Conservation (phyloP, 176 grass and related monocot species). For the Ampelocalamus luodianensis region DNA sequence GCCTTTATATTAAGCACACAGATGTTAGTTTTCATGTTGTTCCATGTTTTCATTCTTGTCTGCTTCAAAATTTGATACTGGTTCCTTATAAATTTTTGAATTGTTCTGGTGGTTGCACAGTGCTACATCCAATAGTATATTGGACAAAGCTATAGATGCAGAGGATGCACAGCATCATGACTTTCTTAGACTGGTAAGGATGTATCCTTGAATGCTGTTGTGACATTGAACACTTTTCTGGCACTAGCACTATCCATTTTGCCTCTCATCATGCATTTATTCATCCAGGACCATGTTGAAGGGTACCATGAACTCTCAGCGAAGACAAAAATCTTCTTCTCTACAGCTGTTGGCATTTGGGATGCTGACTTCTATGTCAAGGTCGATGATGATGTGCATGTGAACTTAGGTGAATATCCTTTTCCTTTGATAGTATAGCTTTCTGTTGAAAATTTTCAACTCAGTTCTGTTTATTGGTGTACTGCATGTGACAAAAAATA, state of each 20-base stretch:
- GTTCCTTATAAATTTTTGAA: not conserved
- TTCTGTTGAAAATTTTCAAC: slow-evolving; percentile 16
- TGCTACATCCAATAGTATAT: slow-evolving; percentile 92
- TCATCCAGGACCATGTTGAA: slow-evolving; percentile 81
- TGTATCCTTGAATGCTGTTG: slow-evolving; percentile 18
- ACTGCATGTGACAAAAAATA: slow-evolving; percentile 48
- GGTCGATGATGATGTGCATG: slow-evolving; percentile 98
- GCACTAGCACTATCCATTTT: slow-evolving; percentile 30
- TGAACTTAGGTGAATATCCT: slow-evolving; percentile 83
- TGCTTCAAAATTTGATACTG: slow-evolving; percentile 20
- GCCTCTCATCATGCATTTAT: slow-evolving; percentile 4
- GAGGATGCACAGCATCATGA: slow-evolving; percentile 87
- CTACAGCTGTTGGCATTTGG: slow-evolving; percentile 80
- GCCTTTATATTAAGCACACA: not conserved
- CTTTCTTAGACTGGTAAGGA: slow-evolving; percentile 84
- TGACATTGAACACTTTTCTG: slow-evolving; percentile 19
- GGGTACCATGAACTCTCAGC: slow-evolving; percentile 98
- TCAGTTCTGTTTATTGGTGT: slow-evolving; percentile 20
- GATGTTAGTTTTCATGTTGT: slow-evolving; percentile 10
- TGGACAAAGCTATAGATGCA: slow-evolving; percentile 89
- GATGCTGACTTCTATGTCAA: slow-evolving; percentile 98
- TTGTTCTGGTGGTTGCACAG: slow-evolving; percentile 50
- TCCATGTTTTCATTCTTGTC: slow-evolving; percentile 15
- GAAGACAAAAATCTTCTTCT: slow-evolving; percentile 98
- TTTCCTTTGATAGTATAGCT: slow-evolving; percentile 14